phyloP scores from a whole-genome alignment of 2,329 filamentous ascomycete species.

The Eurotiales sp. region DNA sequence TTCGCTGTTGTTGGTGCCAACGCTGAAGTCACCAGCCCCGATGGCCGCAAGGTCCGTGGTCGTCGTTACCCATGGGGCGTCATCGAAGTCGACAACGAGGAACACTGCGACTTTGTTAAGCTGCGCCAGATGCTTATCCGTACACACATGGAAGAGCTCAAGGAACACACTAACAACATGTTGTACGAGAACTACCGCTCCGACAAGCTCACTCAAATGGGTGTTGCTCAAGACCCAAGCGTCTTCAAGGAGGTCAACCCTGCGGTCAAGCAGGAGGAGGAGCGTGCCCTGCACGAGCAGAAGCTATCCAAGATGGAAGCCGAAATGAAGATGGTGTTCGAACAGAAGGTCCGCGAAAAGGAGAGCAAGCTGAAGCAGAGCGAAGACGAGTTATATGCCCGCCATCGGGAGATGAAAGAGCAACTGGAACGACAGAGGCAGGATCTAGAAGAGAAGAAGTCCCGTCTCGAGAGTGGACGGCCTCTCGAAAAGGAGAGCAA shows the following conservation, averaged over 20 bases:
- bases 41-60: constrained; percentile 92
- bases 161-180: constrained; percentile 99
- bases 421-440: constrained; percentile 91
- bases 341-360: constrained; percentile 99
- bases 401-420: constrained; percentile 99
- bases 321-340: constrained; percentile 99
- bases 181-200: constrained; percentile 99
- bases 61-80: constrained; percentile 97
- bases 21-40: constrained; percentile 82
- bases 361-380: constrained; percentile 99
- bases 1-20: constrained; percentile 98
- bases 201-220: constrained; percentile 98
- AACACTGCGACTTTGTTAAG: constrained; percentile 99
- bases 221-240: constrained; percentile 94
- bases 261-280: constrained; percentile 99
- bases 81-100: constrained; percentile 99
- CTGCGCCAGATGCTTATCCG: constrained; percentile 99
- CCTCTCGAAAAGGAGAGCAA: constrained; percentile 97
- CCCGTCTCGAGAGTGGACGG: constrained; percentile 87
- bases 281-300: constrained; percentile 95
- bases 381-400: constrained; percentile 96
- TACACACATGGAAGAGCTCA: constrained; percentile 99
- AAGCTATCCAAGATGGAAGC: constrained; percentile 99
- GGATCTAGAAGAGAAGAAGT: constrained; percentile 98
- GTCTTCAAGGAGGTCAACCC: constrained; percentile 99